Conservation (phyloP, 805 yeast genomes). For the Suhomyces prunicola region DNA sequence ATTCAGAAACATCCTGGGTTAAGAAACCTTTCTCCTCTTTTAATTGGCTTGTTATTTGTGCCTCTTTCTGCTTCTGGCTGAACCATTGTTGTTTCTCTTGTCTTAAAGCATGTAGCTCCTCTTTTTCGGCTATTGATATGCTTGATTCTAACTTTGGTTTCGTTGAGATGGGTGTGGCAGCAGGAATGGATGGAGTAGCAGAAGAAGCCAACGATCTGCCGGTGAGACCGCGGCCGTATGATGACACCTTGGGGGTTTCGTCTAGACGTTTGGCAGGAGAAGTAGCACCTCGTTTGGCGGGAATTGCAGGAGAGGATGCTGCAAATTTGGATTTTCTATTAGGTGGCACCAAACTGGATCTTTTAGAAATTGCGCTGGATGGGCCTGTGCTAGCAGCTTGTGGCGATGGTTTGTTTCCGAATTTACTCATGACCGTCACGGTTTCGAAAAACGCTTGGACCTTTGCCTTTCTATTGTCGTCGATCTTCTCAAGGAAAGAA, state of each 20-base stretch:
- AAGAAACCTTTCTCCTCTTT: constrained; percentile 21
- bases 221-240: constrained; percentile 38
- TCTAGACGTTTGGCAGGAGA: constrained; percentile 59
- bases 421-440: constrained; percentile 52
- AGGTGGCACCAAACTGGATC: constrained; percentile 4
- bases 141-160: constrained; percentile 12
- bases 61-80: constrained; percentile 16
- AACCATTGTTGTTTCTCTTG: constrained; percentile 52
- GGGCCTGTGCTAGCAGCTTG: constrained; percentile 8
- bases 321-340: constrained; percentile 7
- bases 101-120: constrained; percentile 50
- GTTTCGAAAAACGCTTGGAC: constrained; percentile 56
- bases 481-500: constrained; percentile 63
- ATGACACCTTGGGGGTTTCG: constrained; percentile 24
- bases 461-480: constrained; percentile 67
- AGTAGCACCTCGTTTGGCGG: constrained; percentile 66
- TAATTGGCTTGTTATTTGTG: constrained; percentile 23
- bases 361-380: constrained; percentile 6
- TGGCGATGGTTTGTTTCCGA: constrained; percentile 9
- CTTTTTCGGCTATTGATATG: constrained; percentile 27
- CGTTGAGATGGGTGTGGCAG: constrained; percentile 6
- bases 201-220: constrained; percentile 40
- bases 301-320: constrained; percentile 39
- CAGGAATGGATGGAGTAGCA: constrained; percentile 10
- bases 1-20: constrained; percentile 22